Evolutionary conservation across 1,139 yeast genomes (phyloP).

Genomic region (Pichia sp.): DNA sequence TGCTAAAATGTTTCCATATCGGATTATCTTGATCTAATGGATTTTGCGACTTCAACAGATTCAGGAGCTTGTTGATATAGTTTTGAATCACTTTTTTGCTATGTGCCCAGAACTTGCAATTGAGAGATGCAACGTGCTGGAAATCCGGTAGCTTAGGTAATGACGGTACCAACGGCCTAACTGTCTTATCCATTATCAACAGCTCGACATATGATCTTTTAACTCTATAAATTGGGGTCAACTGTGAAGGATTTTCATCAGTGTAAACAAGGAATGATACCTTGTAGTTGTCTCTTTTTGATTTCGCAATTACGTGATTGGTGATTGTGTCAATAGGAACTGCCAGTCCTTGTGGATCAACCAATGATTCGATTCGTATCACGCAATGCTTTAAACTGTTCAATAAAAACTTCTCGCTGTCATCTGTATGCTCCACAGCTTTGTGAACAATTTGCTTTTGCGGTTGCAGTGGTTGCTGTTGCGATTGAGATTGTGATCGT

Average conservation of each 20-base stretch:
- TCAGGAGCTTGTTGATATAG: conserved; percentile 28
- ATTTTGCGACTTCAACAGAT: conserved; percentile 12
- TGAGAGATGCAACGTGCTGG: conserved; percentile 36
- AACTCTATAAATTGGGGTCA: conserved; percentile 30
- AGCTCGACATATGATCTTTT: conserved; percentile 24
- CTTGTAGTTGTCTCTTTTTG: conserved; percentile 27
- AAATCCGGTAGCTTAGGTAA: conserved; percentile 60
- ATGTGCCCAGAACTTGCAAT: conserved; percentile 30
- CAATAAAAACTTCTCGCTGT: conserved; percentile 33
- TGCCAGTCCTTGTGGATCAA: conserved; percentile 33
- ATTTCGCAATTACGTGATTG: conserved; percentile 18
- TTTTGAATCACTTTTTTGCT: conserved; percentile 28
- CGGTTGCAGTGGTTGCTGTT: background rate
- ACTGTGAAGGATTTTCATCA: conserved; percentile 22
- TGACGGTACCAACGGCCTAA: conserved; percentile 21
- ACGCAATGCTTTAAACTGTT: conserved; percentile 53
- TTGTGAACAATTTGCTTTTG: background rate
- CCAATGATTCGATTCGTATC: conserved; percentile 53
- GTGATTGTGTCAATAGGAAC: conserved; percentile 7
- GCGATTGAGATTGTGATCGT: conserved; percentile 6
- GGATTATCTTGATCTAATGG: conserved; percentile 16
- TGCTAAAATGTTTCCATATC: conserved; percentile 25
- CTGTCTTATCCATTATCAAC: conserved; percentile 23
- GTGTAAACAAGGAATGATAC: conserved; percentile 30
- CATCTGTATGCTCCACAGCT: conserved; percentile 4